Percentiles rank a stretch among this genome's conserved stretches.
Conservation (phyloP, 1,284 basidiomycete species). For the Puccinia hordei region DNA sequence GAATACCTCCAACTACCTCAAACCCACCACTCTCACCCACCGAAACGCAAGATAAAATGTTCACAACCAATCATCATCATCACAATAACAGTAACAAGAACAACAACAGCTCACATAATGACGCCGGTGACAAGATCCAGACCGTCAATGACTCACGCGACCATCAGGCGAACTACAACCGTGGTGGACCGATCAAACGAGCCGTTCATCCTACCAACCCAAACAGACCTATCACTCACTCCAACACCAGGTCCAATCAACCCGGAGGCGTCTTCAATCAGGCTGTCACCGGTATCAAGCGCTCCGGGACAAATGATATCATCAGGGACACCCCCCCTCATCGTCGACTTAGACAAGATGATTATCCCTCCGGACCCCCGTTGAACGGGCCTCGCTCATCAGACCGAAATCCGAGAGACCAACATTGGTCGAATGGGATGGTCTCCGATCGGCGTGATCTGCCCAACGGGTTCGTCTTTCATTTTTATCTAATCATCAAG, state of each 20-base stretch:
- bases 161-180: conserved; percentile 16
- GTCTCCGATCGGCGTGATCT: conserved; percentile 12
- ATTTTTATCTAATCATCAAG: background rate
- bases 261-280: conserved; percentile 39
- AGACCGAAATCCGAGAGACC: conserved; percentile 37
- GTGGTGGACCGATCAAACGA: conserved; percentile 5
- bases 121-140: conserved; percentile 40
- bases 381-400: conserved; percentile 27
- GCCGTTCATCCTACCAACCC: background rate
- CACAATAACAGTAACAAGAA: no score
- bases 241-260: background rate
- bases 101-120: background rate
- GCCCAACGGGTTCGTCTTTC: conserved; percentile 7
- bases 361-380: conserved; percentile 5
- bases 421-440: conserved; percentile 10
- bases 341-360: conserved; percentile 34
- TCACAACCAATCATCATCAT: background rate
- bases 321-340: conserved; percentile 47
- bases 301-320: conserved; percentile 36
- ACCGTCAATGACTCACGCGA: conserved; percentile 51
- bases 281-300: conserved; percentile 38
- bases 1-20: conserved; percentile 3
- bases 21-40: conserved; percentile 1
- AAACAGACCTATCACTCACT: background rate
- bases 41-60: background rate